Conservation (phyloP, 2,329 filamentous ascomycete species). For the Fusarium lyarnte region DNA sequence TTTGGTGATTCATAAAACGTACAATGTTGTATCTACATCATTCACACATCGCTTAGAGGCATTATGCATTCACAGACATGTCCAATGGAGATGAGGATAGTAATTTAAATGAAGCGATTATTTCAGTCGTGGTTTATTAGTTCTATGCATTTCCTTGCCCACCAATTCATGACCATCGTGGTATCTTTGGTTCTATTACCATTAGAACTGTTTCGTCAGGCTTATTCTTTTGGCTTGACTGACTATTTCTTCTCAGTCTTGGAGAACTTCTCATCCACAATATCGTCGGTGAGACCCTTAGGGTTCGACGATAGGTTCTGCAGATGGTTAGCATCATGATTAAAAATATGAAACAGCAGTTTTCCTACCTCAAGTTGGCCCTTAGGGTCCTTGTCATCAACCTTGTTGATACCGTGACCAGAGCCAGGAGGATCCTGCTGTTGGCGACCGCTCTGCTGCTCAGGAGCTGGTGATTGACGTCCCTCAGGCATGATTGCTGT, state of each 20-base stretch:
- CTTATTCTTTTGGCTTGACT: neutral
- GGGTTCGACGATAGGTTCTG: constrained; percentile 72
- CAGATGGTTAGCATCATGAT: neutral
- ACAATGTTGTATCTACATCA: no score
- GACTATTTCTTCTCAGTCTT: constrained; percentile 53
- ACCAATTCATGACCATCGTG: constrained; percentile 9
- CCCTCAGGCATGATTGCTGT: constrained; percentile 73
- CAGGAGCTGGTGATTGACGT: constrained; percentile 81
- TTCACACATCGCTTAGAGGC: neutral
- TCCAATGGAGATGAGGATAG: no score
- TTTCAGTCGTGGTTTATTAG: constrained; percentile 20
- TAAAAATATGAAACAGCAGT: fast-evolving
- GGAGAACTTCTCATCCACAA: constrained; percentile 67
- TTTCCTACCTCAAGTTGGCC: constrained; percentile 59
- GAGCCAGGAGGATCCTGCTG: constrained; percentile 65
- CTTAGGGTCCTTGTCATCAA: constrained; percentile 59
- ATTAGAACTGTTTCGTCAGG: neutral
- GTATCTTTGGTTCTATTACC: neutral
- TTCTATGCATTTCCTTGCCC: constrained; percentile 13
- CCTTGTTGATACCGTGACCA: constrained; percentile 66
- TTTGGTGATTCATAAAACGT: no score
- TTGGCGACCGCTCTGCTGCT: constrained; percentile 73
- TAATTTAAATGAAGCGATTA: neutral
- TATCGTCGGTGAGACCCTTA: constrained; percentile 68
- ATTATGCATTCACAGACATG: no score